Conservation (phyloP, 2,329 filamentous ascomycete genomes). For the Botrytis pseudocinerea region DNA sequence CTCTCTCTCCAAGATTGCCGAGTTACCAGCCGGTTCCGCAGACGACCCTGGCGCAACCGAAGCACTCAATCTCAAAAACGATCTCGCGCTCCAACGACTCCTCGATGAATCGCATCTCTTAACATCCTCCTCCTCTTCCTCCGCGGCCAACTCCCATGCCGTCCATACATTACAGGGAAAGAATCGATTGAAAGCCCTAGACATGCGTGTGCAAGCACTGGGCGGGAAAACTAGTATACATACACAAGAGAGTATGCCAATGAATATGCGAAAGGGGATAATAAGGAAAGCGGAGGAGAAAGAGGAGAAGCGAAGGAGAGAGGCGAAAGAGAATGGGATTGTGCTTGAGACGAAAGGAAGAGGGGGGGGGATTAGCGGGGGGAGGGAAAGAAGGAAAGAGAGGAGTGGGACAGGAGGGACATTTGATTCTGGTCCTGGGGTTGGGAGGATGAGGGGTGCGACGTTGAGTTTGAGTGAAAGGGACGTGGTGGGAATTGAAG, state of each 20-base stretch:
- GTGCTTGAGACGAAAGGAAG: conserved; percentile 68
- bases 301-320: conserved; percentile 70
- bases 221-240: conserved; percentile 76
- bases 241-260: conserved; percentile 83
- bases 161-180: conserved; percentile 57
- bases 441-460: conserved; percentile 75
- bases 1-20: conserved; percentile 28
- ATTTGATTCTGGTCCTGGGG: conserved; percentile 71
- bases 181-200: conserved; percentile 76
- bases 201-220: conserved; percentile 78
- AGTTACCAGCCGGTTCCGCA: conserved; percentile 34
- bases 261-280: conserved; percentile 85
- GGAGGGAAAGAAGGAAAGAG: conserved; percentile 51
- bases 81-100: conserved; percentile 86
- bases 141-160: conserved; percentile 40
- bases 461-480: conserved; percentile 75
- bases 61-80: conserved; percentile 75
- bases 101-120: conserved; percentile 91
- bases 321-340: conserved; percentile 88
- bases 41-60: conserved; percentile 59
- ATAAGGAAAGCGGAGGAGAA: conserved; percentile 61
- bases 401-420: conserved; percentile 50
- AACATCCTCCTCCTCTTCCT: conserved; percentile 46
- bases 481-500: conserved; percentile 73
- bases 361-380: conserved; percentile 46